These are phyloP conservation scores for Phalaenopsis equestris DNA, from an alignment of 106 monocot genomes.

Conservation along the genomic window DNA sequence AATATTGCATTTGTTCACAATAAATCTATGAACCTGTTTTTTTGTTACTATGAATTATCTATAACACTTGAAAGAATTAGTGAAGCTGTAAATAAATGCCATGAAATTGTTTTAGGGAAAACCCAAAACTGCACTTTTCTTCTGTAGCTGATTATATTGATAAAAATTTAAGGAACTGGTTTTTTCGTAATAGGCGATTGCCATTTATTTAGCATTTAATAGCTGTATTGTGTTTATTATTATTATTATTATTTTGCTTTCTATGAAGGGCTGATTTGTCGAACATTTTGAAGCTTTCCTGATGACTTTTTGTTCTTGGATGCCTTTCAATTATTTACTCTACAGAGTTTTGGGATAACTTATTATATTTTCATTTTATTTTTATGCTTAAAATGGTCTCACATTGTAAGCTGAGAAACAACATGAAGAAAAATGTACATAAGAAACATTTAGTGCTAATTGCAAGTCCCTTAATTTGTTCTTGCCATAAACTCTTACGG, in stretches of 20 bases:
- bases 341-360: not conserved
- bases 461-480: no score
- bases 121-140: no score
- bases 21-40: no score
- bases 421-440: no score
- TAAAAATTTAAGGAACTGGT: not conserved
- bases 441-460: no score
- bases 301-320: not conserved
- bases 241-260: not conserved
- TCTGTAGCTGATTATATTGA: not conserved
- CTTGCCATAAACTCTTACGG: no score
- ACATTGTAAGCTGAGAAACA: no score
- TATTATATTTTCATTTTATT: no score
- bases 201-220: not conserved
- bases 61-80: constrained; percentile 52
- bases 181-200: not conserved
- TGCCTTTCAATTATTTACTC: not conserved
- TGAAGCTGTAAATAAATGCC: constrained; percentile 55
- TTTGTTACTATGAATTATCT: no score
- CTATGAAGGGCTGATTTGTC: not conserved
- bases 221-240: no score
- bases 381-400: no score
- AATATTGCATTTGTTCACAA: not conserved
- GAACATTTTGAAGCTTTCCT: not conserved
- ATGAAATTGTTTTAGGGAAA: constrained; percentile 48